Evolutionary conservation across 345 rosid genomes (phyloP), one percentile per base, ranked within the genome.

Genomic region (Ricinus communis): DNA sequence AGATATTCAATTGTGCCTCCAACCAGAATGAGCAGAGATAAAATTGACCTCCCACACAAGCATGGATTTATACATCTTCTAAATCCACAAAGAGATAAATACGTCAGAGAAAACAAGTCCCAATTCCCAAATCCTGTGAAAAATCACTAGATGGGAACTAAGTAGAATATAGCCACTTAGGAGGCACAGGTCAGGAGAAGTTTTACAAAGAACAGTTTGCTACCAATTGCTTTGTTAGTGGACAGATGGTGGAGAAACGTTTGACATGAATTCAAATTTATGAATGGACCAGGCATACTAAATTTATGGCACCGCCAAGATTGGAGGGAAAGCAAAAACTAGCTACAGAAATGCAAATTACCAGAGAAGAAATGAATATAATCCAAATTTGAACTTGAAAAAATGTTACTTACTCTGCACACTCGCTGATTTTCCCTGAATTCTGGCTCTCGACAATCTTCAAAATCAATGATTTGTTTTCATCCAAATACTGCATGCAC

Each of bases 391-490:
- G 24, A n/a, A n/a, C 0, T 45, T 66, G 24, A 68, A 22, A 64
- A 52, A 63, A 36, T 12, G 57, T 65, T 25, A 70, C 99, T 87
- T 86, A 96, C 99, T 96, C 99, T 8, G 98, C 98, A 68, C 99
- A 96, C 66, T 96, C 99, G 57, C 82, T 85, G 67, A 93, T 82
- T 77, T 96, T 93, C 73, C 99, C 99, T 0, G 96, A 87, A 82
- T 86, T 96, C 84, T 96, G 99, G 86, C 97, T 90, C 84, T 96
- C 99, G 52, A 96, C 99, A 18, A 96, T 96, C 94, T 96, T 96
- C 87, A 96, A 81, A 82, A 96, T 96, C 94, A 96, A 82, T 0
- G 99, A 96, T 84, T 96, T 96, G 93, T 96, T 96, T 86, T 96
- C 99, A 66, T 96, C 99, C 69, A 96, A 85, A 84, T 91, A 96